phyloP scores from a whole-genome alignment of 2,329 filamentous ascomycete species.

The Furcasterigmium furcatum region DNA sequence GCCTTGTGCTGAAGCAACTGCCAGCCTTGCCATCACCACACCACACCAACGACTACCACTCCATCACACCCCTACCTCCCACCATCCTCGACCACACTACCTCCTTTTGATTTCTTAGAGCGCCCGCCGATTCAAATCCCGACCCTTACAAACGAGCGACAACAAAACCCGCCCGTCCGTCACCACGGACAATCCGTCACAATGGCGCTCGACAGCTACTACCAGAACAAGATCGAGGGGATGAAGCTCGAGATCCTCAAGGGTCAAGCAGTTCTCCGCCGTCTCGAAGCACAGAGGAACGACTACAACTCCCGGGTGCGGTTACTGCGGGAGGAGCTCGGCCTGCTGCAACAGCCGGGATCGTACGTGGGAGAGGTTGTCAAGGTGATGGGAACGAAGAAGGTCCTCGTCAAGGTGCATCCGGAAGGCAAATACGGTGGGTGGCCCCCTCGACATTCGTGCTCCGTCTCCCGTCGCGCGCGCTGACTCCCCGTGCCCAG shows the following conservation, averaged over 20 bases:
- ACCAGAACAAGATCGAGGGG: constrained; percentile 99
- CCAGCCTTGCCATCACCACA: constrained; percentile 16
- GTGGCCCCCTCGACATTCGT: constrained; percentile 20
- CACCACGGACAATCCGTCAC: constrained; percentile 33
- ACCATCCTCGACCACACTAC: constrained; percentile 7
- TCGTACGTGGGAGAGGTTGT: constrained; percentile 99
- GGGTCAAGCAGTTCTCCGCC: constrained; percentile 89
- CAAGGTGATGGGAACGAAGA: constrained; percentile 99
- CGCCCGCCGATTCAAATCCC: constrained; percentile 5
- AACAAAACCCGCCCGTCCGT: neutral
- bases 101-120: constrained; percentile 3
- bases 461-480: too few species aligned
- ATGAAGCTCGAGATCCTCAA: constrained; percentile 99
- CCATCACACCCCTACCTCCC: constrained; percentile 4
- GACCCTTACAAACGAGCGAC: neutral
- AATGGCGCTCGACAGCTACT: constrained; percentile 99
- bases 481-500: constrained; percentile 39
- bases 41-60: constrained; percentile 13
- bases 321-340: constrained; percentile 90
- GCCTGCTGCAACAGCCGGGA: constrained; percentile 91
- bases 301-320: constrained; percentile 99
- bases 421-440: constrained; percentile 99
- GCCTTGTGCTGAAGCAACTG: neutral
- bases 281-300: constrained; percentile 95
- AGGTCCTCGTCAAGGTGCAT: constrained; percentile 98